A percentile compares a stretch with the other conserved stretches of the same genome.
phyloP scores from a whole-genome alignment of 2,329 filamentous ascomycete species.

The Scytalidium sp. region DNA sequence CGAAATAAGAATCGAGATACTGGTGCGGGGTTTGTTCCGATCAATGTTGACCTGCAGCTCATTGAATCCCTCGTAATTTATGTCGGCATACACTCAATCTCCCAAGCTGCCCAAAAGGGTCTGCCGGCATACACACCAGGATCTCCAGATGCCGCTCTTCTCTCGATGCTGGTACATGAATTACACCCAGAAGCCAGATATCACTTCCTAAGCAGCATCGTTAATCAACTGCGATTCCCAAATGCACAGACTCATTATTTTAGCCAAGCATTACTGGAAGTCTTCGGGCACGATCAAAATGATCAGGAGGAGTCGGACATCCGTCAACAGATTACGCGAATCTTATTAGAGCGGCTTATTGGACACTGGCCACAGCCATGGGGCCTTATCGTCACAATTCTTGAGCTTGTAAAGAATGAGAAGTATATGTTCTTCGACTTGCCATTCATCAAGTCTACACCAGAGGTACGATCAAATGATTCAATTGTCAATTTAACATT shows the following conservation, averaged over 20 bases:
- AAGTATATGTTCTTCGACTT: slow-evolving; percentile 90
- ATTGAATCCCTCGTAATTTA: slow-evolving; percentile 84
- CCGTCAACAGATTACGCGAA: slow-evolving; percentile 85
- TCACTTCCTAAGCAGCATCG: slow-evolving; percentile 77
- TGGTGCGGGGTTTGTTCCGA: slow-evolving; percentile 62
- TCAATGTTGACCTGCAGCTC: slow-evolving; percentile 67
- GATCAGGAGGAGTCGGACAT: slow-evolving; percentile 78
- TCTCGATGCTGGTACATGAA: slow-evolving; percentile 75
- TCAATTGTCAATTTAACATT: not conserved
- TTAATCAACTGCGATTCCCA: slow-evolving; percentile 88
- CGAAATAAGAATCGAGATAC: slow-evolving; percentile 55
- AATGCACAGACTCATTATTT: slow-evolving; percentile 93
- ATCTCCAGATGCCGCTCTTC: slow-evolving; percentile 65
- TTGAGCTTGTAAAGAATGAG: slow-evolving; percentile 89
- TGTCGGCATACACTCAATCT: slow-evolving; percentile 70
- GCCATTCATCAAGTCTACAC: slow-evolving; percentile 84
- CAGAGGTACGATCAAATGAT: slow-evolving; percentile 61
- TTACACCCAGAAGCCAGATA: slow-evolving; percentile 77
- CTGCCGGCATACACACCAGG: slow-evolving; percentile 61
- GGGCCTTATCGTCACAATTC: slow-evolving; percentile 84
- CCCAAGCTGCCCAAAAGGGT: slow-evolving; percentile 53
- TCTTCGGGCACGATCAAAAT: slow-evolving; percentile 74
- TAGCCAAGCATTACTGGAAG: slow-evolving; percentile 76
- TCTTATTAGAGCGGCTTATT: slow-evolving; percentile 83
- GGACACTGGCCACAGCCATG: slow-evolving; percentile 92